These are phyloP conservation scores for Acanthamoeba triangularis DNA, from an alignment of 208 protist genomes.

Conservation along the genomic window DNA sequence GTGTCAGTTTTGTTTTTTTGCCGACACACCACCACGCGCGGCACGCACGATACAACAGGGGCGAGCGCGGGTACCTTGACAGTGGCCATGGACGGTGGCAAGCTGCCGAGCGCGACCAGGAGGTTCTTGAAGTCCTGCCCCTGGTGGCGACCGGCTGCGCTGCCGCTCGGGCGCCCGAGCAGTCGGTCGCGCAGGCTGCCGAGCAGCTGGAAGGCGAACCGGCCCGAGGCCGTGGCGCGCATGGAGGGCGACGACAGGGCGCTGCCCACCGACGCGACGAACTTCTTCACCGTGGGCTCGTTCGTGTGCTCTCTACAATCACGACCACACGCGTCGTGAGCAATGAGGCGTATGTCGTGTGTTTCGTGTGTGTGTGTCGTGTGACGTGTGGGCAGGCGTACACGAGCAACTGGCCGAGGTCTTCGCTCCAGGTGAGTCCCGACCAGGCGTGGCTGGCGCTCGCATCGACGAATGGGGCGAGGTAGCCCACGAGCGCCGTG, in stretches of 20 bases:
- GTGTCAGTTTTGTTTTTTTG: neutral
- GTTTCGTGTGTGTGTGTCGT: neutral
- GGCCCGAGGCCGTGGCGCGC: neutral
- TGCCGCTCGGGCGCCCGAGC: neutral
- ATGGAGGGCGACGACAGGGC: constrained; percentile 16
- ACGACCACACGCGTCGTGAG: neutral
- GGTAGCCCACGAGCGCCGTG: constrained; percentile 27
- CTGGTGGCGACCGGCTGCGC: neutral
- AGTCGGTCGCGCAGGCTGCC: neutral
- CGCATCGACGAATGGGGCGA: neutral
- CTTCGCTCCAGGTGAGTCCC: neutral
- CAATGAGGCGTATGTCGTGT: no score
- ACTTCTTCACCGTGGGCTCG: constrained; percentile 7
- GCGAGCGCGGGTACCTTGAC: neutral
- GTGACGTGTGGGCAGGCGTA: neutral
- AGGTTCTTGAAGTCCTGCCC: neutral
- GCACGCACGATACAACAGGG: no score
- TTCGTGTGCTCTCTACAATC: neutral
- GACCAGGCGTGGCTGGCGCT: neutral
- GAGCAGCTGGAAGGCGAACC: neutral
- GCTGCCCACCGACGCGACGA: neutral
- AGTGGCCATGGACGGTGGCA: constrained; percentile 21
- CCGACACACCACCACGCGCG: neutral
- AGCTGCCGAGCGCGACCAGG: neutral
- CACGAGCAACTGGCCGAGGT: neutral